Conservation (phyloP, 1,284 basidiomycete species). For the Microstroma glucosiphilum region DNA sequence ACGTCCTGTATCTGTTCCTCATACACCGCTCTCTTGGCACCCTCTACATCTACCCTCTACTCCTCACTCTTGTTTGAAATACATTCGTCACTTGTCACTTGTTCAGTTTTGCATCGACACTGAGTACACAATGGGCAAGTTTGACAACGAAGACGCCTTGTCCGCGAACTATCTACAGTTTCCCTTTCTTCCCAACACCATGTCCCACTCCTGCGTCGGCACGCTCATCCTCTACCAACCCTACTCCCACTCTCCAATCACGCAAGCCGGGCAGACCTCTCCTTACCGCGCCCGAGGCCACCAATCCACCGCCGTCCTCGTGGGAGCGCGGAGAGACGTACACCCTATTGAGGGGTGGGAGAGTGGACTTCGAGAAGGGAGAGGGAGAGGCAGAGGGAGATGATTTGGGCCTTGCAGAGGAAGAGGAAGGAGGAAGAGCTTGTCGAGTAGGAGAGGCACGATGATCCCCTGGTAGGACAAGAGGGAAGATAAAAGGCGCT, state of each 20-base stretch:
- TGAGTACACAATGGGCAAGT: too few relatives aligned
- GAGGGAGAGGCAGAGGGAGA: background rate
- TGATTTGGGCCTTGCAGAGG: background rate
- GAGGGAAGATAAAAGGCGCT: conserved; percentile 35
- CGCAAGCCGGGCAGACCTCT: conserved; percentile 21
- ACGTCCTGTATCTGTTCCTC: too few relatives aligned
- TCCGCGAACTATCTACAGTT: too few relatives aligned
- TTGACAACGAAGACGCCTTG: too few relatives aligned
- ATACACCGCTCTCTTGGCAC: too few relatives aligned
- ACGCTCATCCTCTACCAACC: background rate
- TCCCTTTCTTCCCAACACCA: too few relatives aligned
- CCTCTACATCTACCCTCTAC: too few relatives aligned
- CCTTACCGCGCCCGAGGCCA: conserved; percentile 28
- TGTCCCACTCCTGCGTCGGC: too few relatives aligned
- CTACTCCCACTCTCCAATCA: conserved; percentile 30
- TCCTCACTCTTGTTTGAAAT: too few relatives aligned
- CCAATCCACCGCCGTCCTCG: conserved; percentile 36
- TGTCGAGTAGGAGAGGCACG: conserved; percentile 17
- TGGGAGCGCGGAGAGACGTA: conserved; percentile 32
- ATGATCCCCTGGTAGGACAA: conserved; percentile 38
- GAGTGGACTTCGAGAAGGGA: background rate
- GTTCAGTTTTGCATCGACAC: too few relatives aligned
- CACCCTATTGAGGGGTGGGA: conserved; percentile 28
- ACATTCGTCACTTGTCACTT: too few relatives aligned
- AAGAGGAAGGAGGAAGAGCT: background rate